phyloP scores from a whole-genome alignment of 768 basidiomycete species.

The Boletus barrowsii region DNA sequence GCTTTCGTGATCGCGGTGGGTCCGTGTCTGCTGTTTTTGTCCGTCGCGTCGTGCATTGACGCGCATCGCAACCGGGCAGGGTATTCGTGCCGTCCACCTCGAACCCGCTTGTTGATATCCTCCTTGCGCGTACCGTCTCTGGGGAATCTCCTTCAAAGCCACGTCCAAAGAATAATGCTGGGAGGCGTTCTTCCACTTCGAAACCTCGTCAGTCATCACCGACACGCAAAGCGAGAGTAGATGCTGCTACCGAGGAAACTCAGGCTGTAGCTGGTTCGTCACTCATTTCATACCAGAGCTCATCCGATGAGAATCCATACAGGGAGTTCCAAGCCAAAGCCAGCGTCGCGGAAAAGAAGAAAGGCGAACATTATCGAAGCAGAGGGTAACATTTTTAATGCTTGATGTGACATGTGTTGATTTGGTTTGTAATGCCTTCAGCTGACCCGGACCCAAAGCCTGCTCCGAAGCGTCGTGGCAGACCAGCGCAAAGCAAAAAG shows the following conservation, averaged over 20 bases:
- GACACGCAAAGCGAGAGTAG: neutral
- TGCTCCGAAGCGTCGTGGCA: constrained; percentile 16
- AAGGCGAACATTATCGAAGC: constrained; percentile 3
- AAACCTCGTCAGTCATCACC: constrained; percentile 2
- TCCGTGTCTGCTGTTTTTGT: constrained; percentile 27
- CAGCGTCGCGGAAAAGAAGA: constrained; percentile 11
- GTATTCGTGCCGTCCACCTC: constrained; percentile 51
- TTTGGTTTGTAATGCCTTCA: neutral
- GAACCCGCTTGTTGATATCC: constrained; percentile 50
- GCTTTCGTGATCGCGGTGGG: constrained; percentile 70
- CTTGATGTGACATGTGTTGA: neutral
- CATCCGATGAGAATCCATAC: neutral
- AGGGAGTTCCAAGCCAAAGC: constrained; percentile 15
- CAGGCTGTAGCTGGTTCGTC: constrained; percentile 16
- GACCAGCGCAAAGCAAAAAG: constrained; percentile 9
- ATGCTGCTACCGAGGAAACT: neutral
- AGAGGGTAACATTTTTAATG: constrained; percentile 1
- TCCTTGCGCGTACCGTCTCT: constrained; percentile 47
- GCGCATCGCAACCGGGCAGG: constrained; percentile 25
- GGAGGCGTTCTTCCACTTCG: constrained; percentile 1
- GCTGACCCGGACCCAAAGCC: constrained; percentile 1
- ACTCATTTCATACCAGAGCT: too few relatives aligned
- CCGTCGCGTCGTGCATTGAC: neutral
- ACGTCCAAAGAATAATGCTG: neutral
- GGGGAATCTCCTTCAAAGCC: constrained; percentile 46